Evolutionary conservation across 2,329 filamentous ascomycete genomes (phyloP).

Genomic region (Cyanodermella asteris): DNA sequence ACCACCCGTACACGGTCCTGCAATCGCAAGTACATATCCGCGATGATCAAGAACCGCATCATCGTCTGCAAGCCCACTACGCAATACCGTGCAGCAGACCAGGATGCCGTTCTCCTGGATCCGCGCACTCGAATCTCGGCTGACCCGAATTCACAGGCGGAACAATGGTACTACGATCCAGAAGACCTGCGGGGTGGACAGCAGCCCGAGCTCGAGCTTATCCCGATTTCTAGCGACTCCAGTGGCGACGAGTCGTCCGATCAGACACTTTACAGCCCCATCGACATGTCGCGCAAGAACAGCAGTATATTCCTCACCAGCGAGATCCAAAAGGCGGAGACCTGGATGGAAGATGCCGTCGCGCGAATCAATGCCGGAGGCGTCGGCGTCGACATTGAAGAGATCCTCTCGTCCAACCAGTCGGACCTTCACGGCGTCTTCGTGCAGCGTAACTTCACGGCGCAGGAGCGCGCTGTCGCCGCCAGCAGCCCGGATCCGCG

Average conservation of each 20-base stretch:
- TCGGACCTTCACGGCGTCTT: constrained; percentile 4
- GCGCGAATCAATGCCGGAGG: too few species aligned
- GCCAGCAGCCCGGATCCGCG: constrained; percentile 1
- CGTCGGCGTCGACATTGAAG: constrained; percentile 3
- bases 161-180: too few species aligned
- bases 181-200: too few species aligned
- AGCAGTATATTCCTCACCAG: too few species aligned
- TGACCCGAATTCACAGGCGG: too few species aligned
- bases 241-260: too few species aligned
- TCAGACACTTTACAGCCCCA: too few species aligned
- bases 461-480: constrained; percentile 1
- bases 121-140: not conserved
- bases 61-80: not conserved
- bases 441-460: constrained; percentile 5
- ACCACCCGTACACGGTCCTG: not conserved
- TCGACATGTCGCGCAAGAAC: too few species aligned
- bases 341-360: too few species aligned
- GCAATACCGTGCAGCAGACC: not conserved
- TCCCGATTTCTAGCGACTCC: too few species aligned
- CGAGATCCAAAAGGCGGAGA: too few species aligned
- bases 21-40: not conserved
- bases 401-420: constrained; percentile 2
- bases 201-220: too few species aligned
- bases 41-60: not conserved
- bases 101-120: not conserved